These are phyloP conservation scores for Pseudonitzschia multiseries DNA, from an alignment of 108 stramenopile genomes.

Conservation along the genomic window DNA sequence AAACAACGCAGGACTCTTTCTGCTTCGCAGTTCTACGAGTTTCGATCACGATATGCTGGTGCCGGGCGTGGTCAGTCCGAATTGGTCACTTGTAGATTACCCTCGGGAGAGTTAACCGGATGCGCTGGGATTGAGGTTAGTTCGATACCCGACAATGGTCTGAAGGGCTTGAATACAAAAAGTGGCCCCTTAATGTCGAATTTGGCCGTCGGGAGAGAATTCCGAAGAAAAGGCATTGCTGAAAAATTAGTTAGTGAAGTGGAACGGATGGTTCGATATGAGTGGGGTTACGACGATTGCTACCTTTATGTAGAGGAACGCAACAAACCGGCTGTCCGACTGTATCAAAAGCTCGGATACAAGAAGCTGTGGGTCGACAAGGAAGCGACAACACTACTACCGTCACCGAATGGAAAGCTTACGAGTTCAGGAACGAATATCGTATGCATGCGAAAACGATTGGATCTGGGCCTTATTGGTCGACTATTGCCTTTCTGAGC, in stretches of 20 bases:
- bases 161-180: background rate
- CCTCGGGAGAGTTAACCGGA: slow-evolving; percentile 43
- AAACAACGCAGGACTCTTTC: slow-evolving; percentile 49
- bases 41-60: slow-evolving; percentile 67
- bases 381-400: slow-evolving; percentile 67
- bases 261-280: slow-evolving; percentile 57
- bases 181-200: slow-evolving; percentile 74
- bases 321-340: slow-evolving; percentile 60
- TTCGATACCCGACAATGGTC: slow-evolving; percentile 24
- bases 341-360: slow-evolving; percentile 83
- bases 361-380: slow-evolving; percentile 63
- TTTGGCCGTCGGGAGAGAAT: slow-evolving; percentile 61
- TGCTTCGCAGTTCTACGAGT: slow-evolving; percentile 65
- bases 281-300: slow-evolving; percentile 71
- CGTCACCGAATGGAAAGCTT: slow-evolving; percentile 51
- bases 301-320: slow-evolving; percentile 81
- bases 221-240: slow-evolving; percentile 68
- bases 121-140: slow-evolving; percentile 76
- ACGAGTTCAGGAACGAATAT: slow-evolving; percentile 51
- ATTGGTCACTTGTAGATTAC: slow-evolving; percentile 30
- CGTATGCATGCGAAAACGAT: slow-evolving; percentile 77
- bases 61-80: slow-evolving; percentile 46
- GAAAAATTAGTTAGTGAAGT: slow-evolving; percentile 64
- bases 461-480: slow-evolving; percentile 27
- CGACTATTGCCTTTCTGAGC: slow-evolving; percentile 26